Evolutionary conservation across 2,329 filamentous ascomycete genomes (phyloP).

Genomic region (Emydomyces testavorans): DNA sequence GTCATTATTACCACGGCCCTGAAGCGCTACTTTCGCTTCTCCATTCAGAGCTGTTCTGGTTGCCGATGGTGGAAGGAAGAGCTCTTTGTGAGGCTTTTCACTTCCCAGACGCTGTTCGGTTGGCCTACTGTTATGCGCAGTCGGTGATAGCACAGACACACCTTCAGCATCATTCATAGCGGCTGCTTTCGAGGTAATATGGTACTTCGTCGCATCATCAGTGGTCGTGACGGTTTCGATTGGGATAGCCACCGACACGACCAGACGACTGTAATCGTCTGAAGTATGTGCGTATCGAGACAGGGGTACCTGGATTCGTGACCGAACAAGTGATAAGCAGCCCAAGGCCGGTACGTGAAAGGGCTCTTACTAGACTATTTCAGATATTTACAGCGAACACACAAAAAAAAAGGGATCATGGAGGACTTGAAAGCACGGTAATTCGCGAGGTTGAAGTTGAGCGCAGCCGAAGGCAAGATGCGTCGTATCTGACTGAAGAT

Average conservation of each 20-base stretch:
- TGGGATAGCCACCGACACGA: constrained; percentile 18
- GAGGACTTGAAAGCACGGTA: not conserved
- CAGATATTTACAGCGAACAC: not conserved
- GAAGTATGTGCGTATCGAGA: constrained; percentile 5
- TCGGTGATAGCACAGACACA: constrained; percentile 21
- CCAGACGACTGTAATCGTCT: constrained; percentile 5
- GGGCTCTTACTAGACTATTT: not conserved
- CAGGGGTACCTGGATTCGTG: constrained; percentile 1
- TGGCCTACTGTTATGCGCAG: constrained; percentile 7
- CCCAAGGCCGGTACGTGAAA: not conserved
- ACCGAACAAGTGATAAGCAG: not conserved
- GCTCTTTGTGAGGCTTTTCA: constrained; percentile 4
- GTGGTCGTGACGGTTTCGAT: constrained; percentile 26
- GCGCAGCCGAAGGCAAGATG: constrained; percentile 7
- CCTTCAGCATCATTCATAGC: constrained; percentile 40
- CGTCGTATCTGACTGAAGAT: constrained; percentile 8
- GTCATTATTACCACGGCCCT: constrained; percentile 13
- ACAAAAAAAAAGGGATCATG: not conserved
- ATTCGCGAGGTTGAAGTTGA: constrained; percentile 2
- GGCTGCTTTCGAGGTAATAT: constrained; percentile 32
- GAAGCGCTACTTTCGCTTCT: not conserved
- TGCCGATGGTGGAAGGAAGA: constrained; percentile 3
- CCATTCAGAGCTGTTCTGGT: constrained; percentile 1
- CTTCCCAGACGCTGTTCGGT: constrained; percentile 3
- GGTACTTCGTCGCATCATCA: constrained; percentile 37